phyloP scores from a whole-genome alignment of 495 filamentous ascomycete species.

The Clohesyomyces aquaticus region DNA sequence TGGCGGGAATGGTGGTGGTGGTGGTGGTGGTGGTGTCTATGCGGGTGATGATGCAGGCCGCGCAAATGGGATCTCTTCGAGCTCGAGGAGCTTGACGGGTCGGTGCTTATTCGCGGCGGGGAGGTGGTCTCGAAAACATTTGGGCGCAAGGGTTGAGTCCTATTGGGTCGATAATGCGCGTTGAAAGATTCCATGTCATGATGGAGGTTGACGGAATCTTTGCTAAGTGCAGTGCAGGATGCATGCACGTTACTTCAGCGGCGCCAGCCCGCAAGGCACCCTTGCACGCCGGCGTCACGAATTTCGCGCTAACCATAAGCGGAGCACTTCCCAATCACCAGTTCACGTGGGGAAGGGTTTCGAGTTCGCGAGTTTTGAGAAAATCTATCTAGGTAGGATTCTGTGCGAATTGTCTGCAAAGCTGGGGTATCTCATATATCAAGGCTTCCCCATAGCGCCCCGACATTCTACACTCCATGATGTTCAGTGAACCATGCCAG shows the following conservation, averaged over 20 bases:
- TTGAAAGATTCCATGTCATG: conserved; percentile 37
- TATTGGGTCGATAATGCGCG: not conserved
- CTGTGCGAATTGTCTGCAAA: no score
- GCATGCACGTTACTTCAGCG: conserved; percentile 1
- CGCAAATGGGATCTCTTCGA: conserved; percentile 33
- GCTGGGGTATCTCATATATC: no score
- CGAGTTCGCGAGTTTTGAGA: not conserved
- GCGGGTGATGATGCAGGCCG: conserved; percentile 22
- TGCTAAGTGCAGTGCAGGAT: not conserved
- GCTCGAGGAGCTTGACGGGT: conserved; percentile 6
- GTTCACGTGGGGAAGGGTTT: not conserved
- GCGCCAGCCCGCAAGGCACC: no score
- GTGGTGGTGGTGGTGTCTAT: conserved; percentile 29
- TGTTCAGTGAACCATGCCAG: no score
- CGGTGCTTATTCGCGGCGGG: conserved; percentile 29
- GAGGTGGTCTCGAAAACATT: conserved; percentile 21
- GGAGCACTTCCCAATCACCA: not conserved
- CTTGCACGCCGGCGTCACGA: not conserved
- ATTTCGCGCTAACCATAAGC: not conserved
- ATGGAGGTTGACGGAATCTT: conserved; percentile 1
- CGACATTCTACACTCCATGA: no score
- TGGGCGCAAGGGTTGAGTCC: conserved; percentile 16
- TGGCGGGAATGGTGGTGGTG: conserved; percentile 22
- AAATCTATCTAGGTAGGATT: no score
- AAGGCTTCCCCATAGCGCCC: no score